phyloP scores from a whole-genome alignment of 306 rosid species.

The Citrullus mucosospermus region DNA sequence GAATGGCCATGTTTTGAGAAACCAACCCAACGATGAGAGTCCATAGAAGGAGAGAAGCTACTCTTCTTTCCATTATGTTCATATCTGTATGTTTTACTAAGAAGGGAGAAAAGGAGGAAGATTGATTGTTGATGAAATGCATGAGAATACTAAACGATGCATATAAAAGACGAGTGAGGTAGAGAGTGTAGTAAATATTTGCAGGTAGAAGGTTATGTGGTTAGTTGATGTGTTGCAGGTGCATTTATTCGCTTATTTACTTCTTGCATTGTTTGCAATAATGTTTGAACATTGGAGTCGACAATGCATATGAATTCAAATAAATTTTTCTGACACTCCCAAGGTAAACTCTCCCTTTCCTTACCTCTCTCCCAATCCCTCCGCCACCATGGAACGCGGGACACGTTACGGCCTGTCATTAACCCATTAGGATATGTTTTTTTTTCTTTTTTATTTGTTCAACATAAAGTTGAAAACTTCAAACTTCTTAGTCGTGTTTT shows the following conservation, averaged over 20 bases:
- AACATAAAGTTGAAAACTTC: too few species aligned
- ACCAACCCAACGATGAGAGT: constrained; percentile 34
- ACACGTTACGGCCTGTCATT: neutral
- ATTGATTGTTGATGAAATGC: constrained; percentile 12
- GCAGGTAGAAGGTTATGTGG: constrained; percentile 57
- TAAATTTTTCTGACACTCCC: constrained; percentile 1
- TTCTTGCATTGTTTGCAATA: constrained; percentile 8
- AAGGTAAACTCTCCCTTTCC: neutral
- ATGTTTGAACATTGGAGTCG: constrained; percentile 15
- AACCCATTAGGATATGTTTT: neutral
- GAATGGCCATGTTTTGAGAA: constrained; percentile 42
- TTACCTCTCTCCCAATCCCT: neutral
- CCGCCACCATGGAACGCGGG: neutral
- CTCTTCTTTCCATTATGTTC: constrained; percentile 23
- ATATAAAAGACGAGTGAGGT: constrained; percentile 25
- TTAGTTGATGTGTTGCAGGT: constrained; percentile 59
- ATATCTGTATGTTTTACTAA: constrained; percentile 18
- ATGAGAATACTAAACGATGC: constrained; percentile 11
- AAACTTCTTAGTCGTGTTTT: too few species aligned
- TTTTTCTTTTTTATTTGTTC: neutral
- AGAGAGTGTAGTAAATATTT: constrained; percentile 45
- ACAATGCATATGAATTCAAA: constrained; percentile 10
- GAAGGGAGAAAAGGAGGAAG: neutral
- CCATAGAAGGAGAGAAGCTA: constrained; percentile 29
- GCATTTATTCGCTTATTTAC: constrained; percentile 58